phyloP scores from a whole-genome alignment of 176 grass and related monocot genomes.

The Phoenix dactylifera region DNA sequence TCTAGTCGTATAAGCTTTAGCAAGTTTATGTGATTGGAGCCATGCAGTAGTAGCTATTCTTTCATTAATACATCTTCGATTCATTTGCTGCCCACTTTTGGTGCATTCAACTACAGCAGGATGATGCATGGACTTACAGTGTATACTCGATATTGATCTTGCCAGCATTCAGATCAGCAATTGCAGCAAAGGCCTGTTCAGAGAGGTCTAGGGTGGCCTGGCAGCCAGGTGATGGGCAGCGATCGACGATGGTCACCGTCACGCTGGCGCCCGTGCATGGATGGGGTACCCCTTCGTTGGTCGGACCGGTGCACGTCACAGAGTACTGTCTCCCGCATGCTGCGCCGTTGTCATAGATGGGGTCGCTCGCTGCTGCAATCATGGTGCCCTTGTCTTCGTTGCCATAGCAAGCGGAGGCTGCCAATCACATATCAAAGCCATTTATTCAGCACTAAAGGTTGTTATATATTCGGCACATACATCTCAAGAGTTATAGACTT shows the following conservation, averaged over 20 bases:
- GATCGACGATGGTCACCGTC: not conserved
- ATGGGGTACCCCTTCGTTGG: not conserved
- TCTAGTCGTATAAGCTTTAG: too few species aligned
- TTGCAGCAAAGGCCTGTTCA: slow-evolving; percentile 41
- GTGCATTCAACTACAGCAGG: too few species aligned
- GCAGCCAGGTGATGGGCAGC: slow-evolving; percentile 2
- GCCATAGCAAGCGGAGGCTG: slow-evolving; percentile 51
- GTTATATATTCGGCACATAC: too few species aligned
- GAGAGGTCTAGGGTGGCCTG: slow-evolving; percentile 44
- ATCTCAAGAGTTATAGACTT: too few species aligned
- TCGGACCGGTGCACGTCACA: not conserved
- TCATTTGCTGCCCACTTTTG: too few species aligned
- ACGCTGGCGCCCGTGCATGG: not conserved
- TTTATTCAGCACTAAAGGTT: too few species aligned
- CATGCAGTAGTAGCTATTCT: too few species aligned
- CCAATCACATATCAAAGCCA: not conserved
- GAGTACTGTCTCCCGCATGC: slow-evolving; percentile 27
- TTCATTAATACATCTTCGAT: too few species aligned
- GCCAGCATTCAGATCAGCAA: slow-evolving; percentile 35
- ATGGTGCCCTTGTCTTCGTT: slow-evolving; percentile 20
- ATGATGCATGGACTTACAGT: slow-evolving; percentile 14
- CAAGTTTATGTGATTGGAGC: too few species aligned
- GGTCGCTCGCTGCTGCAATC: slow-evolving; percentile 46
- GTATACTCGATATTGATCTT: slow-evolving; percentile 35
- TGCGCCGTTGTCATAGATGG: slow-evolving; percentile 24